Conservation (phyloP, 208 protist species). For the Crithidia bombi region DNA sequence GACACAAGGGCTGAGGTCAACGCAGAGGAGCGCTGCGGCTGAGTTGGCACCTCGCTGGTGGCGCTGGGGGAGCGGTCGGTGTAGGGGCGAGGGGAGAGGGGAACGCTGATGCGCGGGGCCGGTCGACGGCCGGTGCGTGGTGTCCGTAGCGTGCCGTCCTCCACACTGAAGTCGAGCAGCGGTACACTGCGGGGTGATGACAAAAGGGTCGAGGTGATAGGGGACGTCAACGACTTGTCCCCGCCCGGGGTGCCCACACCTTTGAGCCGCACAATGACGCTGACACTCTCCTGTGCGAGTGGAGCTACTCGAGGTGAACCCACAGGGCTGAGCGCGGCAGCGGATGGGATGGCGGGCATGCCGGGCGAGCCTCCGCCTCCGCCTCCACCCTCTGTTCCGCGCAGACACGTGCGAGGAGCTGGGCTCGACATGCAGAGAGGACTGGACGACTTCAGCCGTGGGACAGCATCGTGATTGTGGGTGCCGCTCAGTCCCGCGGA, state of each 20-base stretch:
- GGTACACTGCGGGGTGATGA: slow-evolving; percentile 1
- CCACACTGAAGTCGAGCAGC: slow-evolving; percentile 23
- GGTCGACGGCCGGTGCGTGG: slow-evolving; percentile 11
- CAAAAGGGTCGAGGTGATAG: not conserved
- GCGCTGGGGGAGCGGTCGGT: not conserved
- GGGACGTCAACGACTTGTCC: not conserved
- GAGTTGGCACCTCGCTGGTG: not conserved
- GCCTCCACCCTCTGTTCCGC: not conserved
- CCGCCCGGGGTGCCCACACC: not conserved
- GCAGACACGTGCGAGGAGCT: not conserved
- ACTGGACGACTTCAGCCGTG: not conserved
- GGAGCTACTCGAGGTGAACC: not conserved
- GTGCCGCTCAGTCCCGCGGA: not conserved
- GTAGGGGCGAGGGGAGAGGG: not conserved
- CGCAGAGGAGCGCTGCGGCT: too few relatives aligned
- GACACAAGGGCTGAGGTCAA: not conserved
- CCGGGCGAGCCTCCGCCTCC: too few relatives aligned
- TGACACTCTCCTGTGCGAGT: slow-evolving; percentile 34
- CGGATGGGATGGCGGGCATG: not conserved
- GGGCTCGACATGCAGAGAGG: not conserved
- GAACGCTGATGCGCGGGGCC: slow-evolving; percentile 1
- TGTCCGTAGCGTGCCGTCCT: slow-evolving; percentile 24
- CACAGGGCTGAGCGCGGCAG: not conserved
- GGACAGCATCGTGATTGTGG: not conserved
- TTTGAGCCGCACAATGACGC: slow-evolving; percentile 48